phyloP scores from a whole-genome alignment of 176 grass and related monocot species.

The Oryza meyeriana region DNA sequence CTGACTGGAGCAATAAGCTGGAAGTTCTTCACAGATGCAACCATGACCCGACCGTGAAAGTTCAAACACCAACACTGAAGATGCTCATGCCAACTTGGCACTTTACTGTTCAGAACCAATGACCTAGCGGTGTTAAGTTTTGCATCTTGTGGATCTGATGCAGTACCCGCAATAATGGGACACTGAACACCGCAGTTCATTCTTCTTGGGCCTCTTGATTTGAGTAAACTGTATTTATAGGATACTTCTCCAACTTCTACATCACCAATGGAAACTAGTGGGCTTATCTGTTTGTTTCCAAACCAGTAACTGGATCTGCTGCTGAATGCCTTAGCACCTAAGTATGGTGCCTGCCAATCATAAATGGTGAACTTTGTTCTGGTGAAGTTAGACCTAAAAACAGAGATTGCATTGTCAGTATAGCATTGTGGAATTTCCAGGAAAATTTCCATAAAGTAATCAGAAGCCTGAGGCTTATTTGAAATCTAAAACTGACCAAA shows the following conservation, averaged over 20 bases:
- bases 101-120: constrained; percentile 55
- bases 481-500: too few relatives aligned
- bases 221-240: constrained; percentile 55
- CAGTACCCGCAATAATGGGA: neutral
- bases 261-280: constrained; percentile 26
- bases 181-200: constrained; percentile 53
- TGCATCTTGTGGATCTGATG: neutral
- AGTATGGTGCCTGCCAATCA: constrained; percentile 31
- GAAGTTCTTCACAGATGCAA: constrained; percentile 77
- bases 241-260: constrained; percentile 47
- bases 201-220: constrained; percentile 48
- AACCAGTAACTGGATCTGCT: constrained; percentile 33
- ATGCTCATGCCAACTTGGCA: constrained; percentile 57
- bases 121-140: neutral
- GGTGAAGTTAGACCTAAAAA: constrained; percentile 53
- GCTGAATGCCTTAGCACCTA: constrained; percentile 42
- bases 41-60: constrained; percentile 52
- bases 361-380: constrained; percentile 56
- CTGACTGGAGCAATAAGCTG: constrained; percentile 38
- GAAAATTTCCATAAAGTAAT: neutral
- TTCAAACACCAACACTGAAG: constrained; percentile 71
- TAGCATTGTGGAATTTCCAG: neutral
- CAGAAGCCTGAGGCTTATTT: neutral
- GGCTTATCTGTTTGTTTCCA: constrained; percentile 44
- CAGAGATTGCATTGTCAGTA: neutral